A percentile compares a stretch with the other conserved stretches of the same genome.
phyloP scores from a whole-genome alignment of 345 rosid genomes.

The Garcia nutans region DNA sequence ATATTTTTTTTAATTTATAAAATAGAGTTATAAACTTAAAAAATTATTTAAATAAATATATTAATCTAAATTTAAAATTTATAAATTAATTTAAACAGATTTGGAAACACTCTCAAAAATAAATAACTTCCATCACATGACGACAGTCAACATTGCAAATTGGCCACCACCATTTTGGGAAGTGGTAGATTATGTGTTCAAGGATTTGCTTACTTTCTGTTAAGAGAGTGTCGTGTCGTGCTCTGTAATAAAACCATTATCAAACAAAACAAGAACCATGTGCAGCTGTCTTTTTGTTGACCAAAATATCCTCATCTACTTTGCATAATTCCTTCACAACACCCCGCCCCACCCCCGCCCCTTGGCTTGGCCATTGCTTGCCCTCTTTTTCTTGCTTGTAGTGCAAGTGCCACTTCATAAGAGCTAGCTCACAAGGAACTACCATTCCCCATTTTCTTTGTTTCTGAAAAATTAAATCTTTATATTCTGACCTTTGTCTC shows the following conservation, averaged over 20 bases:
- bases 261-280: constrained; percentile 13
- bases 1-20: too few species aligned
- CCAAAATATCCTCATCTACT: constrained; percentile 29
- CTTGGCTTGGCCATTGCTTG: too few species aligned
- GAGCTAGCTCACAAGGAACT: constrained; percentile 14
- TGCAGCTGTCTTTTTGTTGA: constrained; percentile 14
- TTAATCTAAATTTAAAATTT: too few species aligned
- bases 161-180: not conserved
- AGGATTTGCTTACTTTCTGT: constrained; percentile 1
- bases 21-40: too few species aligned
- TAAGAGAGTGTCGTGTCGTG: constrained; percentile 4
- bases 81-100: too few species aligned
- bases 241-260: not conserved
- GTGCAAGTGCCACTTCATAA: constrained; percentile 30
- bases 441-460: not conserved
- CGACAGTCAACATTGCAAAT: not conserved
- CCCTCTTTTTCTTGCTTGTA: constrained; percentile 22
- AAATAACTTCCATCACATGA: too few species aligned
- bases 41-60: too few species aligned
- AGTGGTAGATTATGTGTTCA: not conserved
- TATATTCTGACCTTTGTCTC: not conserved
- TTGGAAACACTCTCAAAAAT: too few species aligned
- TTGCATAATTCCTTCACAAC: not conserved
- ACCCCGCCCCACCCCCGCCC: not conserved
- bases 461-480: not conserved